Evolutionary conservation across 2,329 filamentous ascomycete species (phyloP), one percentile per base, ranked within the genome.

Genomic region (Macrophomina phaseolina): DNA sequence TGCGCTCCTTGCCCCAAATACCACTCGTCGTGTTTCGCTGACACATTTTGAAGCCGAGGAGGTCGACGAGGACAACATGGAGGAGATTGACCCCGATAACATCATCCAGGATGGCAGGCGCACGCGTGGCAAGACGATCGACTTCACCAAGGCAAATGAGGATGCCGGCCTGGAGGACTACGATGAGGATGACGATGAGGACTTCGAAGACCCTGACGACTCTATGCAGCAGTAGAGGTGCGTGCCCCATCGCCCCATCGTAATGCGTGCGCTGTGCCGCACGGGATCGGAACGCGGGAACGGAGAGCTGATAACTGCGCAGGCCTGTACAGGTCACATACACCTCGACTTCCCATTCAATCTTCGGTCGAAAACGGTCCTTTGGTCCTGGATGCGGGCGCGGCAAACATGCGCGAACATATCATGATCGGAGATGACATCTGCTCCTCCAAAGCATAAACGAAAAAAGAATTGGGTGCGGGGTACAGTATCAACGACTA

Each of bases 61-160:
- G 64, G 90, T 91, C 52, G 92, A 93, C 65, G 90, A 91, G 68
- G 83, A 92, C 75, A 91, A 91, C 80, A 87, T 97, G 85, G 92
- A 96, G 78, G 94, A 94, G 81, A 97, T 99, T 78, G 92, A 97
- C 77, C 84, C 87, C 67, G 87, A 87, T 78, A 98, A 98, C 86
- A 97, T 98, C 79, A 89, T 98, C 76, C 79, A 82, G 67, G 86
- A 85, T 70, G 90, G 90, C 70, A 88, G 90, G 74, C 94, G 95
- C 80, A 98, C 94, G 70, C 94, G 94, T 76, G 94, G 94, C 77
- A 92, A 92, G 80, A 86, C 89, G 76, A 97, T 98, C 78, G 92
- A 98, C 85, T 98, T 92, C 81, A 91, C 91, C 75, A 93, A 97
- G 84, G 94, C 94, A 23, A 93, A 92, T 32, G 86, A 91, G 80